Conservation (phyloP, 768 basidiomycete genomes). For the Kwoniella sp. region DNA sequence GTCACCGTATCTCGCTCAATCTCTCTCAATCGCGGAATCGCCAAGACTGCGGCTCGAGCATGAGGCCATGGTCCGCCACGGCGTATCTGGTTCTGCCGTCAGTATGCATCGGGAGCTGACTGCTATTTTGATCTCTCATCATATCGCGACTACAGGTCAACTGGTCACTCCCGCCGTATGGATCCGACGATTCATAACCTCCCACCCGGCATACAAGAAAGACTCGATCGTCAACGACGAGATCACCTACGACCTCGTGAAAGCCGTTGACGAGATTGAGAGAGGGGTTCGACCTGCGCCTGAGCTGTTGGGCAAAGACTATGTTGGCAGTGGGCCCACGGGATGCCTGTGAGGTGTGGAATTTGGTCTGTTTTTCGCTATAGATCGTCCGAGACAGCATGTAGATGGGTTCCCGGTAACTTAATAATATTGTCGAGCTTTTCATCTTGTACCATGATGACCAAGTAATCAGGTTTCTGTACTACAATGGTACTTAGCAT, state of each 20-base stretch:
- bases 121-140: slow-evolving; percentile 2
- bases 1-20: slow-evolving; percentile 38
- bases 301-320: slow-evolving; percentile 49
- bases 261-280: slow-evolving; percentile 80
- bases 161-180: slow-evolving; percentile 85
- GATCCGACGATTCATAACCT: slow-evolving; percentile 87
- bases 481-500: no score
- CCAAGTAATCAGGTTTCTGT: no score
- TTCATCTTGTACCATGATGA: no score
- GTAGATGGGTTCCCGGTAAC: no score
- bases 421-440: no score
- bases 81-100: slow-evolving; percentile 11
- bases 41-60: not conserved
- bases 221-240: slow-evolving; percentile 90
- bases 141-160: slow-evolving; percentile 63
- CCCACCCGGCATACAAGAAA: slow-evolving; percentile 85
- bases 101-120: no score
- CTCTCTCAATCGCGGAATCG: not conserved
- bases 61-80: not conserved
- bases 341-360: slow-evolving; percentile 36
- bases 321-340: slow-evolving; percentile 45
- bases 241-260: slow-evolving; percentile 91
- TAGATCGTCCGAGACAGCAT: no score
- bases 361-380: not conserved
- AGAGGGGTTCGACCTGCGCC: slow-evolving; percentile 50